Evolutionary conservation across 2,329 filamentous ascomycete species (phyloP).

Genomic region (Sclerotinia nivalis): DNA sequence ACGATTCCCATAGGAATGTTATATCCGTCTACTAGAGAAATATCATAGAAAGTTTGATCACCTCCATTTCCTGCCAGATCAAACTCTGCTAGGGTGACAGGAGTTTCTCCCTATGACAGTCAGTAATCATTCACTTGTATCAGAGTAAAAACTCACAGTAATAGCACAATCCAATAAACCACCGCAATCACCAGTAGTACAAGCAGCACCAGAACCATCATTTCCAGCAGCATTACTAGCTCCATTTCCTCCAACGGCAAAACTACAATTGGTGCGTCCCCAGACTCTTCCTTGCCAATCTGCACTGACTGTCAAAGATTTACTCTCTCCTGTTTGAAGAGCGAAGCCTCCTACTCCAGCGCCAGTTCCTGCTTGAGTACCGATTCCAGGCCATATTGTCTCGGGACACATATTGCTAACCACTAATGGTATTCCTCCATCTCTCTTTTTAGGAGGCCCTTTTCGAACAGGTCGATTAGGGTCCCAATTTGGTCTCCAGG

Average conservation of each 20-base stretch:
- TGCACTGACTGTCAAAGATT: conserved; percentile 63
- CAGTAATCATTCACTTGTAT: conserved; percentile 23
- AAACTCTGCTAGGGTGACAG: conserved; percentile 79
- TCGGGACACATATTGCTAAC: conserved; percentile 72
- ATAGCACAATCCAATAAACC: conserved; percentile 67
- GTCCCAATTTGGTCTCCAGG: conserved; percentile 22
- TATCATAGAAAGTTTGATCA: conserved; percentile 76
- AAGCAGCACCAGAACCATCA: conserved; percentile 56
- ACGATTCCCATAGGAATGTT: conserved; percentile 70
- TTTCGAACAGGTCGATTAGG: conserved; percentile 31
- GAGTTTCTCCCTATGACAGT: conserved; percentile 62
- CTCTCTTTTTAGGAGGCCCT: conserved; percentile 40
- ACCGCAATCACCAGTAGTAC: conserved; percentile 75
- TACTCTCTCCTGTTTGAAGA: conserved; percentile 58
- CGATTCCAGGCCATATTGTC: conserved; percentile 74
- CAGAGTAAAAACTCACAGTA: conserved; percentile 54
- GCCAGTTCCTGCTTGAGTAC: conserved; percentile 69
- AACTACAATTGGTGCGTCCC: conserved; percentile 82
- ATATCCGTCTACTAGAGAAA: conserved; percentile 83
- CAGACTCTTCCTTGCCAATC: conserved; percentile 82
- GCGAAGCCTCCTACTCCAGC: conserved; percentile 69
- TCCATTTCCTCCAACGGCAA: conserved; percentile 63
- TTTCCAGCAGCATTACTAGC: conserved; percentile 46
- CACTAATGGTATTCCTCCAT: conserved; percentile 56
- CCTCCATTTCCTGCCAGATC: conserved; percentile 66